These are phyloP conservation scores for Cercospora berteroae DNA, from an alignment of 2,329 filamentous ascomycete genomes.

Conservation along the genomic window DNA sequence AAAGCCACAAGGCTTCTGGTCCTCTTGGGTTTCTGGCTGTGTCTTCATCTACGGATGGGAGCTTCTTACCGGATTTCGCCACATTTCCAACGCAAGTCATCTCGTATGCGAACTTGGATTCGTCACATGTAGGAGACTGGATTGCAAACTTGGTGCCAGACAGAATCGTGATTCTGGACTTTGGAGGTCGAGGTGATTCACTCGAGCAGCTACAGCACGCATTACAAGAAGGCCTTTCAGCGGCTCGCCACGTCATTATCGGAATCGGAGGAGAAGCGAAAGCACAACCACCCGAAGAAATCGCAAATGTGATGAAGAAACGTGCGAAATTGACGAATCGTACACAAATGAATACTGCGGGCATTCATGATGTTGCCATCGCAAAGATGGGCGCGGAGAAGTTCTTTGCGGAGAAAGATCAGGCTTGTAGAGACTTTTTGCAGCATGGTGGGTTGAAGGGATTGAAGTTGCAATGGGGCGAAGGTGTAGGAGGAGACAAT, in stretches of 20 bases:
- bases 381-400: slow-evolving; percentile 9
- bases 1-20: too few species aligned
- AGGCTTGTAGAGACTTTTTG: slow-evolving; percentile 17
- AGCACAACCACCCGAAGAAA: slow-evolving; percentile 2
- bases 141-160: slow-evolving; percentile 1
- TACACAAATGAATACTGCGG: slow-evolving; percentile 25
- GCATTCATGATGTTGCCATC: slow-evolving; percentile 15
- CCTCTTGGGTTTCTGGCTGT: slow-evolving; percentile 20
- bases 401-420: slow-evolving; percentile 12
- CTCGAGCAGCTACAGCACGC: slow-evolving; percentile 2
- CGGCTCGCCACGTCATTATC: slow-evolving; percentile 2
- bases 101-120: slow-evolving; percentile 7
- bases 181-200: slow-evolving; percentile 18
- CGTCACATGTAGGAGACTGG: background rate
- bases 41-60: slow-evolving; percentile 1
- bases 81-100: slow-evolving; percentile 3
- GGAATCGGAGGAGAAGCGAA: slow-evolving; percentile 20
- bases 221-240: background rate
- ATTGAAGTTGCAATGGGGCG: slow-evolving; percentile 9
- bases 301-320: background rate
- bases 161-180: slow-evolving; percentile 22
- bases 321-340: slow-evolving; percentile 10
- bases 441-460: background rate
- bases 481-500: slow-evolving; percentile 8
- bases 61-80: background rate